Conservation (phyloP, 2,329 filamentous ascomycete genomes). For the Lanzia echinophila region DNA sequence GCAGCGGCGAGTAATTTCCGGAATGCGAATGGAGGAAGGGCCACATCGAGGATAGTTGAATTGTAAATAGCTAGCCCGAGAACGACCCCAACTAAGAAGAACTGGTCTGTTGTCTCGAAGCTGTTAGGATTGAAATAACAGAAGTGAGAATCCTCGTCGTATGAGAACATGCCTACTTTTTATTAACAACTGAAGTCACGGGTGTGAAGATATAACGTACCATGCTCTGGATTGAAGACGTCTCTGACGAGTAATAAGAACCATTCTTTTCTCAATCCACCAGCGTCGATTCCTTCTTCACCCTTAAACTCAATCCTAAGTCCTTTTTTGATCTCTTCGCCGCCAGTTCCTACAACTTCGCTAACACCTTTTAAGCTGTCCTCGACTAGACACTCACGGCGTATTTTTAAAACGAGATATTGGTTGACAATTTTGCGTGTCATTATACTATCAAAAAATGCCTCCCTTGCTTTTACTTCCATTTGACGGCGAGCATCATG, state of each 20-base stretch:
- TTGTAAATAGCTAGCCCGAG: constrained; percentile 91
- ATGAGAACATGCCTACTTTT: constrained; percentile 71
- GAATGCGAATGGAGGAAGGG: constrained; percentile 82
- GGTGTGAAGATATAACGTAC: constrained; percentile 41
- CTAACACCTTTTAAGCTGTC: constrained; percentile 82
- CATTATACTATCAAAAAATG: constrained; percentile 85
- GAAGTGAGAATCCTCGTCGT: constrained; percentile 82
- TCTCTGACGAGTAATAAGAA: constrained; percentile 83
- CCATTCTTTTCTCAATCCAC: constrained; percentile 89
- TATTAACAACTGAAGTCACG: constrained; percentile 11
- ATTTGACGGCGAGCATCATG: constrained; percentile 84
- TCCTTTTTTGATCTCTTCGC: constrained; percentile 85
- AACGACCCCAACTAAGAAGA: constrained; percentile 81
- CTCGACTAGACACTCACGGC: constrained; percentile 80
- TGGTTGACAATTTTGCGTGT: constrained; percentile 67
- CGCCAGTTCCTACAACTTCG: constrained; percentile 71
- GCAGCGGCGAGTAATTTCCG: constrained; percentile 76
- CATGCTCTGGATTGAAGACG: constrained; percentile 84
- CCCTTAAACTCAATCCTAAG: constrained; percentile 78
- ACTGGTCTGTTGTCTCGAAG: constrained; percentile 87
- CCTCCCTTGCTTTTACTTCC: constrained; percentile 79
- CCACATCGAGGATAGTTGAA: constrained; percentile 84
- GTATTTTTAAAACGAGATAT: constrained; percentile 69
- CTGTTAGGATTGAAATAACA: constrained; percentile 92
- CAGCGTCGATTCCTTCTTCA: constrained; percentile 87